A percentile compares a stretch with the other conserved stretches of the same genome.
Conservation (phyloP, 2,329 filamentous ascomycete species). For the Colletotrichum sp. region DNA sequence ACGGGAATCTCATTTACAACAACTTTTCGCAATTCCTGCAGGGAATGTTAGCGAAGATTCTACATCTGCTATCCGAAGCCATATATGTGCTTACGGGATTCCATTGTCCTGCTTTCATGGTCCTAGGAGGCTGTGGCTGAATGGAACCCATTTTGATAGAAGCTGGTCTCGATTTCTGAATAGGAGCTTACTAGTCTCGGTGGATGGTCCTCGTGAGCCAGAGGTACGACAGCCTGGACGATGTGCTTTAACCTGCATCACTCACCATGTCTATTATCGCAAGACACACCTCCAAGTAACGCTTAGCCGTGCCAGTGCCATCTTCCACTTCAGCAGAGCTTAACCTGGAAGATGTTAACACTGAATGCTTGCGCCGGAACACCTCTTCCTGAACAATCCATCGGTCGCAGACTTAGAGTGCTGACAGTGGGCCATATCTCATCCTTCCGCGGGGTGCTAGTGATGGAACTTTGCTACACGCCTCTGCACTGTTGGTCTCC, state of each 20-base stretch:
- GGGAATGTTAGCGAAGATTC: background rate
- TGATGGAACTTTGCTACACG: background rate
- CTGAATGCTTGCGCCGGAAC: background rate
- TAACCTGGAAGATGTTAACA: background rate
- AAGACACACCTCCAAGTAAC: background rate
- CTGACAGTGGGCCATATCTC: background rate
- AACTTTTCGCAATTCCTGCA: slow-evolving; percentile 28
- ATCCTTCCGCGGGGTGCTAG: background rate
- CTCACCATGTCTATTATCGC: background rate
- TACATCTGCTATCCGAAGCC: background rate
- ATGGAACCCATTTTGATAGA: background rate
- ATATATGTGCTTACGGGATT: slow-evolving; percentile 18
- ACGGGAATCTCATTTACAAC: slow-evolving; percentile 47
- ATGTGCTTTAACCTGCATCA: background rate
- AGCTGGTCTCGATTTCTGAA: background rate
- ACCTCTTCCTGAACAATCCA: background rate
- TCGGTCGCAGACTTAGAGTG: background rate
- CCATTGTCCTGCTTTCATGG: slow-evolving; percentile 26
- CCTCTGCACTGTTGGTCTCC: background rate
- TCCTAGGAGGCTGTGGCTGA: background rate
- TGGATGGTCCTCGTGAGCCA: background rate
- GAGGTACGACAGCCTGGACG: background rate
- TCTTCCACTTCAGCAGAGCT: background rate
- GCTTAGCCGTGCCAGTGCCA: background rate
- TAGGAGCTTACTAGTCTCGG: background rate